These are phyloP conservation scores for Xerocomellus dryophilus DNA, from an alignment of 768 basidiomycete species.

Conservation along the genomic window DNA sequence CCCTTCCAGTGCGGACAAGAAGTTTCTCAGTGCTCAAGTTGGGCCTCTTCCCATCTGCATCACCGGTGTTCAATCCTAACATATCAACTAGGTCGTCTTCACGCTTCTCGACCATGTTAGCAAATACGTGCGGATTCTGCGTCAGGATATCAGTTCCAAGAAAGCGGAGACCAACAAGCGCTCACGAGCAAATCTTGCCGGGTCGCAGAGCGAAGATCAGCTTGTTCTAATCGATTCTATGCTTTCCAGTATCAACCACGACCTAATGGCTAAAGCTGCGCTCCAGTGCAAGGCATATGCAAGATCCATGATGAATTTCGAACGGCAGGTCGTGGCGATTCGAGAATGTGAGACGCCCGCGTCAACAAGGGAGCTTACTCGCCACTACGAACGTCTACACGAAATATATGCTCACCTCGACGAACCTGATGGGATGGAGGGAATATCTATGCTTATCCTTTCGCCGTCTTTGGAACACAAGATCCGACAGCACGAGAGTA, in stretches of 20 bases:
- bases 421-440: slow-evolving; percentile 99
- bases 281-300: slow-evolving; percentile 94
- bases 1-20: slow-evolving; percentile 67
- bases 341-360: slow-evolving; percentile 38
- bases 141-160: slow-evolving; percentile 58
- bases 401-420: slow-evolving; percentile 95
- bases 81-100: slow-evolving; percentile 75
- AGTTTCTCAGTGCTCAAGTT: slow-evolving; percentile 92
- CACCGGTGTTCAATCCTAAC: background rate
- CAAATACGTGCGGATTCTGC: slow-evolving; percentile 77
- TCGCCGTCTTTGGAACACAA: slow-evolving; percentile 92
- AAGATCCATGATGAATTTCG: slow-evolving; percentile 91
- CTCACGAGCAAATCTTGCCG: slow-evolving; percentile 37
- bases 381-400: slow-evolving; percentile 83
- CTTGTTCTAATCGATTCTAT: slow-evolving; percentile 75
- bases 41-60: slow-evolving; percentile 1
- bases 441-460: slow-evolving; percentile 83
- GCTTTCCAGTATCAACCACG: slow-evolving; percentile 77
- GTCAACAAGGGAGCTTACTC: slow-evolving; percentile 42
- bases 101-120: slow-evolving; percentile 93
- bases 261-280: slow-evolving; percentile 90
- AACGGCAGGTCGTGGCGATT: slow-evolving; percentile 69
- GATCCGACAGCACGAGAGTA: slow-evolving; percentile 96
- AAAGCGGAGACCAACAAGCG: slow-evolving; percentile 50
- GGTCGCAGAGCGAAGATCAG: slow-evolving; percentile 50